phyloP scores from a whole-genome alignment of 129 eudicot species.

The Lactuca saligna region DNA sequence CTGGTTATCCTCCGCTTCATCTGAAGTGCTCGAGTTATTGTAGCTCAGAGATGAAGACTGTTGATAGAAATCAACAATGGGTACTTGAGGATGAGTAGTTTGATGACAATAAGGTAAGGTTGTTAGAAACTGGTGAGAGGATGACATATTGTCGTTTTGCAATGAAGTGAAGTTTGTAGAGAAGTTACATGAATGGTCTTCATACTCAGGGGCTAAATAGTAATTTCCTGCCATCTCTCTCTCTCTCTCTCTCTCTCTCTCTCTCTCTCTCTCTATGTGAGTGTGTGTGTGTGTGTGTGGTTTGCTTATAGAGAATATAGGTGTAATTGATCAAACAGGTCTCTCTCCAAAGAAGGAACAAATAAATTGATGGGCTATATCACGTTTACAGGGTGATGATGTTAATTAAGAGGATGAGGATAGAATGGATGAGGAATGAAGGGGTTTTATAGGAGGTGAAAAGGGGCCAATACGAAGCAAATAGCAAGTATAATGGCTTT shows the following conservation, averaged over 20 bases:
- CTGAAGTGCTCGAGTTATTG: conserved; percentile 68
- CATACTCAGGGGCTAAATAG: conserved; percentile 46
- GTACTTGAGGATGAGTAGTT: conserved; percentile 32
- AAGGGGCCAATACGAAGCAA: conserved; percentile 35
- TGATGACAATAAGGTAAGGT: conserved; percentile 37
- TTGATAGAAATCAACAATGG: conserved; percentile 40
- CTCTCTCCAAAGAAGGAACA: not conserved
- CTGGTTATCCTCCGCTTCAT: conserved; percentile 74
- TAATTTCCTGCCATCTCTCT: conserved; percentile 40
- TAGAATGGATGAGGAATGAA: conserved; percentile 42
- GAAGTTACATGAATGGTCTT: conserved; percentile 39
- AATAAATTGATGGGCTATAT: conserved; percentile 32
- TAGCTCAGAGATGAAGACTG: conserved; percentile 54
- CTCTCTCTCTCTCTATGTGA: not conserved
- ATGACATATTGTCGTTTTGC: conserved; percentile 37
- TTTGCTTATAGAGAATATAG: not conserved
- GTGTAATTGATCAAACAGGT: not conserved
- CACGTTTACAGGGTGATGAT: conserved; percentile 26
- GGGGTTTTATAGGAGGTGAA: conserved; percentile 55
- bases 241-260: conserved; percentile 17
- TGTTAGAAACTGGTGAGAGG: conserved; percentile 40
- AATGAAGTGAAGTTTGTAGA: conserved; percentile 38
- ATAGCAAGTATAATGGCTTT: conserved; percentile 33
- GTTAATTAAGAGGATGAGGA: conserved; percentile 34
- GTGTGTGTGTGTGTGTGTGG: too few relatives aligned